Base-by-base conservation (phyloP, 1,139 yeast species). In the Hyphopichia burtonii region DNA sequence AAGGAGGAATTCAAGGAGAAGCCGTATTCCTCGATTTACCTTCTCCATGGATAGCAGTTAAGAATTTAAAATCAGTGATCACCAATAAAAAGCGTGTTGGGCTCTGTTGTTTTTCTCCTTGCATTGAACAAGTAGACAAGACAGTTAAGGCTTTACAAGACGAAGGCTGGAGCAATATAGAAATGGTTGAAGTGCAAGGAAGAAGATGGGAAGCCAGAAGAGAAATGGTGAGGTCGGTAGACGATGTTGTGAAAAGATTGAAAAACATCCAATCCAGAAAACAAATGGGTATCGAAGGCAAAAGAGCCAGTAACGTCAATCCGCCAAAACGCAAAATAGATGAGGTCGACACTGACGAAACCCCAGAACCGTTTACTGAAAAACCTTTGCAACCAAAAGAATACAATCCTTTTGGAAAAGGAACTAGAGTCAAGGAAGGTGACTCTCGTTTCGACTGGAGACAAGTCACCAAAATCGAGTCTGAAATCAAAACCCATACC, bases 31-130 rank as follows among this genome's bases (percentile, higher is more conserved):
- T 94, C 50, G 99, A 94, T 59, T 74, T 94, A 40, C 99, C 99
- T 1, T 84, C 96, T 5, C 99, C 99, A 3, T 93, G 99, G 98
- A 82, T 82, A 22, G 99, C 99, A 10, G 85, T 94, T 44, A 90
- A 91, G 6, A 85, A 86, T 59, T 67, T 93, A 37, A 66, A 72
- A 20, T 54, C 60, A 31, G 95, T 86, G 4, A 74, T 88, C 16
- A 67, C 86, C n/a, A 61, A 65, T 8, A 66, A 66, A 19, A 69
- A 74, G 44, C 68, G 74, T 35, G 85, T 82, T 11, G 82, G 86
- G 2, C 76, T 93, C 41, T 93, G 99, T 65, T 93, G 98, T 62
- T 93, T 93, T 60, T 87, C 96, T 30, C 99, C 99, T 9, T 94
- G 99, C 64, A 88, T 94, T 41, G 99, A 94, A 64, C 99, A 94